Evolutionary conservation across 78 protist species (phyloP).

Genomic region (Dictyostelium purpureum): DNA sequence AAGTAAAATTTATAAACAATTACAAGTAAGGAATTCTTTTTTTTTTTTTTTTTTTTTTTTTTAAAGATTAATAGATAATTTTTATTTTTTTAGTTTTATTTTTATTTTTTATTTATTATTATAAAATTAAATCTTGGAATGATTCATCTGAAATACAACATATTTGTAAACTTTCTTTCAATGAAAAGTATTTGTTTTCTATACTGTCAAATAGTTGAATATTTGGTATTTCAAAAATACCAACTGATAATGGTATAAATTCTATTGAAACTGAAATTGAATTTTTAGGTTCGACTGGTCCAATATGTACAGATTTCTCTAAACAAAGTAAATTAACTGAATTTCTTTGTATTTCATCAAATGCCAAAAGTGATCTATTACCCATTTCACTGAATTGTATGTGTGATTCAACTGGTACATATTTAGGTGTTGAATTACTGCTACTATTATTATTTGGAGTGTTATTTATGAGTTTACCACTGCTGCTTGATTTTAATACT

Average conservation of each 20-base stretch:
- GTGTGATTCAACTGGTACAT: slow-evolving; percentile 54
- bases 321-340: slow-evolving; percentile 34
- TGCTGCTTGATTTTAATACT: neutral
- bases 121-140: too few relatives aligned
- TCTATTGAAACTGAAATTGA: slow-evolving; percentile 40
- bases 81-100: neutral
- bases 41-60: neutral
- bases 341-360: slow-evolving; percentile 45
- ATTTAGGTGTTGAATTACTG: neutral
- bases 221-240: slow-evolving; percentile 60
- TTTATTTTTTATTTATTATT: neutral
- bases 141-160: slow-evolving; percentile 48
- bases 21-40: neutral
- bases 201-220: slow-evolving; percentile 37
- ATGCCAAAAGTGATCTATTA: slow-evolving; percentile 34
- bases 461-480: neutral
- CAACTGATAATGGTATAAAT: slow-evolving; percentile 33
- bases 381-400: slow-evolving; percentile 65
- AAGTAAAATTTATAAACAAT: neutral
- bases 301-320: slow-evolving; percentile 51
- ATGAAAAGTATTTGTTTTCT: slow-evolving; percentile 1
- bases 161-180: slow-evolving; percentile 41
- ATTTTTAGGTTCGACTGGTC: slow-evolving; percentile 24
- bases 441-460: neutral
- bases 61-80: neutral